Base-by-base conservation (phyloP, 2,329 filamentous ascomycete genomes). In the Pseudogymnoascus sp. region DNA sequence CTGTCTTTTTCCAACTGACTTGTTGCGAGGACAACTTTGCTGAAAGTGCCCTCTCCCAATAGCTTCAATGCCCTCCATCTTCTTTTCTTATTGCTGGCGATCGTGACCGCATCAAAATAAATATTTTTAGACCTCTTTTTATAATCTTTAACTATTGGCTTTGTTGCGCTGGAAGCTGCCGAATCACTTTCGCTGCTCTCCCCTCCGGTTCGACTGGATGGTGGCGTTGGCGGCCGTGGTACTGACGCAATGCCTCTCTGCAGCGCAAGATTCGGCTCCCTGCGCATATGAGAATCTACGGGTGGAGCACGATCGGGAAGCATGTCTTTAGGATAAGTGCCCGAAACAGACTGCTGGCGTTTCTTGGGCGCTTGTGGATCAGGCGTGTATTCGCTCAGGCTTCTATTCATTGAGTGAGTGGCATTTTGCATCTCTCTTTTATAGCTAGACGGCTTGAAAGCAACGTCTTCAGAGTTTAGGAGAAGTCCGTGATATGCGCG, bases 41-140 rank as follows among this genome's bases (percentile, higher is more conserved):
- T 97, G 75, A 99, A 99, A 0, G 95, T 97, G 39, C 95, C 95
- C 71, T 96, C 91, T 4, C 95, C 95, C 5, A 99, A 83, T 68
- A 88, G 79, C 65, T 90, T 88, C 41, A 99, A 78, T 11, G 89
- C 89, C 68, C 90, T 85, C 86, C 95, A 99, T 68, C 85, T 82
- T 64, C 89, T 85, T 19, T 85, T 81, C 74, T 93, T 92, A 68
- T 85, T 78, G 65, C 91, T 86, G 61, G 83, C 79, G 36, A 89
- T 81, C 2, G 84, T 88, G 68, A 79, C 81, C 28, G 90, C 88
- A 71, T 90, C 82, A 72, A 92, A 95, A 67, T 86, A 86, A 69
- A 92, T 87, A 64, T 79, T 74, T 60, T 74, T 69, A 3, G 77
- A 69, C 41, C 76, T 77, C 68, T 78, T 80, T 51, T 16, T 63